Conservation (phyloP, 2,329 filamentous ascomycete species). For the Endoconidiophora laricicola region DNA sequence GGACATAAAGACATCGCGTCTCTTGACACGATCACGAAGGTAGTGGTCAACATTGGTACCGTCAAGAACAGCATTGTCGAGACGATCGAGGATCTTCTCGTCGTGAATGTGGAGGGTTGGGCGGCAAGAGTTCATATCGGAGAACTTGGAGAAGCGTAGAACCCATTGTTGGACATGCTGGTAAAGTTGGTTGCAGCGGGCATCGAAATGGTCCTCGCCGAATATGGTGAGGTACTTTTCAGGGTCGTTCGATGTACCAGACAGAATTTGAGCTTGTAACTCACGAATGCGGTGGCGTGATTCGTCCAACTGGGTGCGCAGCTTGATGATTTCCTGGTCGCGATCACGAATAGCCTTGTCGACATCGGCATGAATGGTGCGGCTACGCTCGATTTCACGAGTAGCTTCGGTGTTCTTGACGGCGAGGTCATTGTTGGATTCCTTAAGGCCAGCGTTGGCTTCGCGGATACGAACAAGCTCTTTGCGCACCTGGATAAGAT, state of each 20-base stretch:
- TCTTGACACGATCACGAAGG: slow-evolving; percentile 69
- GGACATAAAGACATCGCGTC: slow-evolving; percentile 93
- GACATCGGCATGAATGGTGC: slow-evolving; percentile 40
- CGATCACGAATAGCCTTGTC: slow-evolving; percentile 57
- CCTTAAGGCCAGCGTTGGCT: slow-evolving; percentile 63
- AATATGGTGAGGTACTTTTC: slow-evolving; percentile 59
- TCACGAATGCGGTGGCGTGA: slow-evolving; percentile 46
- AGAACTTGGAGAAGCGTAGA: slow-evolving; percentile 92
- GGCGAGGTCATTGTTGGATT: slow-evolving; percentile 61
- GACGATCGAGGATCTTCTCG: slow-evolving; percentile 81
- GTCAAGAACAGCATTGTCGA: slow-evolving; percentile 89
- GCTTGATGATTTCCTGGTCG: slow-evolving; percentile 62
- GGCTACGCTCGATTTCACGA: slow-evolving; percentile 53
- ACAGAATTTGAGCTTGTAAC: slow-evolving; percentile 37
- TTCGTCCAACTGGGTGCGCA: slow-evolving; percentile 62
- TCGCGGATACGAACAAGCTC: slow-evolving; percentile 69
- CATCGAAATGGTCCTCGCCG: slow-evolving; percentile 92
- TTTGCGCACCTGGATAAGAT: slow-evolving; percentile 62
- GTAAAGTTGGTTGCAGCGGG: slow-evolving; percentile 84
- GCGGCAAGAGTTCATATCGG: slow-evolving; percentile 76
- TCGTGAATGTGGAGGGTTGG: slow-evolving; percentile 71
- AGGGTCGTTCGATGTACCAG: slow-evolving; percentile 19
- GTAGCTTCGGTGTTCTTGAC: slow-evolving; percentile 49
- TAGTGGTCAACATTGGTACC: slow-evolving; percentile 84
- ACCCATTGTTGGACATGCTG: slow-evolving; percentile 97